Base-by-base conservation (phyloP, 306 rosid genomes). In the Trifolium pratense region DNA sequence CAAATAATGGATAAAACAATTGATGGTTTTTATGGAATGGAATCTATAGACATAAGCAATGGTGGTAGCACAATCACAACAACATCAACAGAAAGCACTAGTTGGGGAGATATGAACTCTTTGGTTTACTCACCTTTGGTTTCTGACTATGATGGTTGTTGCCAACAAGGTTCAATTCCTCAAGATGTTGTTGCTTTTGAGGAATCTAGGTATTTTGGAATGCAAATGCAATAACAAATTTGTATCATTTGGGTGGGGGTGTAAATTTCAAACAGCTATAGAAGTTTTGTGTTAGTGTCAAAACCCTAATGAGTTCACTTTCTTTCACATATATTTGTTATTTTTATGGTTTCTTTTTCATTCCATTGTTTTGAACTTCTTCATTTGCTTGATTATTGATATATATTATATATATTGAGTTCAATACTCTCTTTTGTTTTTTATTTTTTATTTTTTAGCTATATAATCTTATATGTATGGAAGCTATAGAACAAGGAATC, bases 71-170 rank as follows among this genome's bases (percentile, higher is more conserved):
- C 77, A 0, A 80, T 73, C 29, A 80, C 87, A 6, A 78, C 87
- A 5, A 66, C 76, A 25, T 84, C 88, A 71, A 80, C 84, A 17
- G 96, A 88, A 70, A 91, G 92, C 67, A 82, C 71, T 17, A 84
- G 87, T 39, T 90, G 93, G 96, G 96, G 90, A 52, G 95, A 88
- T 67, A 85, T 82, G 70, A 84, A 61, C 69, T 84, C 97, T 66
- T 62, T 84, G 75, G 87, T 82, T 77, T 78, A 80, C 76, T 83
- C 91, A 17, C 82, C 84, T 73, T 59, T 86, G 83, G 84, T 87
- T 76, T 87, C 96, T 73, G 87, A 83, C n/a, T 87, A 75, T 58
- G 88, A 86, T 68, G 82, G 72, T 74, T 83, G 71, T 74, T 85
- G 77, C 79, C 86, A 74, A 46, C 83, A 73, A 43, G 75, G 64